Evolutionary conservation across 2,329 filamentous ascomycete species (phyloP).

Genomic region (Tolypocladium tropicale): DNA sequence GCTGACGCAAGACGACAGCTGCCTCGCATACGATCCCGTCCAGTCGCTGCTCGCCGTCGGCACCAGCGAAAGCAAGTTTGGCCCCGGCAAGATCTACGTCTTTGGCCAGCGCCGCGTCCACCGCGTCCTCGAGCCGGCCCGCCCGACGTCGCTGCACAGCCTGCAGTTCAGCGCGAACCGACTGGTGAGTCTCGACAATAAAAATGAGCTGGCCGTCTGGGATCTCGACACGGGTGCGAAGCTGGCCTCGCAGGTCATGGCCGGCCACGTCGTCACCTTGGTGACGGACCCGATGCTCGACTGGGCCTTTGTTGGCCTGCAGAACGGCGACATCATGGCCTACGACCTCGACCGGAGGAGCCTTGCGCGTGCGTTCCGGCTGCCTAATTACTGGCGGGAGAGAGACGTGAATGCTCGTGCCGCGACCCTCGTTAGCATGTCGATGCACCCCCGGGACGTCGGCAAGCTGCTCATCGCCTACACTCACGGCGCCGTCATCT

Average conservation of each 20-base stretch:
- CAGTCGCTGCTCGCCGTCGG: slow-evolving; percentile 90
- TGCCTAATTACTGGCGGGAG: slow-evolving; percentile 80
- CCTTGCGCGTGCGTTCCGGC: slow-evolving; percentile 59
- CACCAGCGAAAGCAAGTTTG: slow-evolving; percentile 78
- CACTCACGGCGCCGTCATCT: slow-evolving; percentile 74
- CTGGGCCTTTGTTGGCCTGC: slow-evolving; percentile 79
- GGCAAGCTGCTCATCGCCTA: slow-evolving; percentile 90
- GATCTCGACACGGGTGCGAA: slow-evolving; percentile 62
- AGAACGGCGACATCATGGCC: slow-evolving; percentile 77
- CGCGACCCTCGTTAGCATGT: slow-evolving; percentile 59
- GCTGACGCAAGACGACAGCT: slow-evolving; percentile 34
- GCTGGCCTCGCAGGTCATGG: slow-evolving; percentile 61
- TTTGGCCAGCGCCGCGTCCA: slow-evolving; percentile 75
- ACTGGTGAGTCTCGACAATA: slow-evolving; percentile 73
- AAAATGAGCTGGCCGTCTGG: slow-evolving; percentile 78
- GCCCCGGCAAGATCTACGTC: slow-evolving; percentile 79
- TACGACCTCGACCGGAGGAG: slow-evolving; percentile 82
- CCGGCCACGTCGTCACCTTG: slow-evolving; percentile 64
- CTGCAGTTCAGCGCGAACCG: slow-evolving; percentile 82
- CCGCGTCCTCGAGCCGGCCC: slow-evolving; percentile 60
- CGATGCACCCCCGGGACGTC: slow-evolving; percentile 84
- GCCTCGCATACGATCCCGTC: slow-evolving; percentile 82
- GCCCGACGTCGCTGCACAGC: slow-evolving; percentile 63
- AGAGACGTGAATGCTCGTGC: slow-evolving; percentile 55
- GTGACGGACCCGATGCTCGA: slow-evolving; percentile 84